phyloP scores from a whole-genome alignment of 2,329 filamentous ascomycete genomes.

The Emergomyces orientalis region DNA sequence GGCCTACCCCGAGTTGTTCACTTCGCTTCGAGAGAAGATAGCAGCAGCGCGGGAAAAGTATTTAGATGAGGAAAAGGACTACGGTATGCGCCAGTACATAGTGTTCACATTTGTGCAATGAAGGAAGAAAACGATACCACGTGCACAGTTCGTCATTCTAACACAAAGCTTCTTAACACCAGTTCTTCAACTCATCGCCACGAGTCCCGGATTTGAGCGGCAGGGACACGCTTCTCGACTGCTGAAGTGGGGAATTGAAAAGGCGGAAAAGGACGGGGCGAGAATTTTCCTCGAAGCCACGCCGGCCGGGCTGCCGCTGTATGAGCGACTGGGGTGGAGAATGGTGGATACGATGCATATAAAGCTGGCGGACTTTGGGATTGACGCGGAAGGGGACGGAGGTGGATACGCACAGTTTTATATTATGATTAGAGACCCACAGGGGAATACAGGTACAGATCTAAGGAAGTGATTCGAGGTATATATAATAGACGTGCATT shows the following conservation, averaged over 20 bases:
- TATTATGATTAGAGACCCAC: slow-evolving; percentile 9
- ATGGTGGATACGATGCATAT: background rate
- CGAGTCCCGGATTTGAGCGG: slow-evolving; percentile 1
- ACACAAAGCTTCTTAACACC: background rate
- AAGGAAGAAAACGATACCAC: too few species aligned
- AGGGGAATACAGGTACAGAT: background rate
- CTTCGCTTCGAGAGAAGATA: background rate
- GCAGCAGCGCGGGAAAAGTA: slow-evolving; percentile 1
- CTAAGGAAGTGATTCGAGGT: slow-evolving; percentile 5
- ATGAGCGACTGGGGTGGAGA: slow-evolving; percentile 9
- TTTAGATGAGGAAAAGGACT: slow-evolving; percentile 9
- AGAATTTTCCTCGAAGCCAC: slow-evolving; percentile 9
- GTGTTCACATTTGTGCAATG: too few species aligned
- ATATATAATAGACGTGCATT: background rate
- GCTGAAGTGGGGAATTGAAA: slow-evolving; percentile 4
- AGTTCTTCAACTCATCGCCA: slow-evolving; percentile 8
- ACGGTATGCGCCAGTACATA: too few species aligned
- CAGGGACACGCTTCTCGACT: slow-evolving; percentile 6
- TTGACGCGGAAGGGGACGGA: slow-evolving; percentile 6
- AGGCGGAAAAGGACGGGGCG: slow-evolving; percentile 5
- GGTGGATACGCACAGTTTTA: background rate
- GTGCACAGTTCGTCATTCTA: too few species aligned
- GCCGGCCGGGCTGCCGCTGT: background rate
- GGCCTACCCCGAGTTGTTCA: background rate
- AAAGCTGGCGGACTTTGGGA: slow-evolving; percentile 7